Evolutionary conservation across 495 filamentous ascomycete genomes (phyloP), one percentile per base, ranked within the genome.

Genomic region (Penicillium canescens): DNA sequence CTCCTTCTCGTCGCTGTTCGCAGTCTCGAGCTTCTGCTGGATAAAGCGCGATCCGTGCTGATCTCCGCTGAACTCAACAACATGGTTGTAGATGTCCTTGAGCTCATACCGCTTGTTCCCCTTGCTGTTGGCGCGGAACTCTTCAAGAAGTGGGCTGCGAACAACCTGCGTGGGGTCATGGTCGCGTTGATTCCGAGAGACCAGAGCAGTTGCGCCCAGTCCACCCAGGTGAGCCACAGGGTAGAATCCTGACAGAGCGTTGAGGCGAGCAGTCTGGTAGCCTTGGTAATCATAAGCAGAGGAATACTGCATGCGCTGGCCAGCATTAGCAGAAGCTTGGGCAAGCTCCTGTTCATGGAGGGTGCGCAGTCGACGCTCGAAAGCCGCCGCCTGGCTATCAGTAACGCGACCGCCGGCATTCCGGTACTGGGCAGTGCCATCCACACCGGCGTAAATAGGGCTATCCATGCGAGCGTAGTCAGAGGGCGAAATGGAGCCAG

Each of bases 1-100:
- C n/a, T 96, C 90, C 66, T 96, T 97, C 65, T 98, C 94, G 50
- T 98, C 94, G 56, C 91, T 95, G 64, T 96, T 97, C 41, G 95
- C 95, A 2, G 87, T 89, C 75, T 96, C 89, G 21, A 98, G 81
- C 66, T 96, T 98, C 55, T 90, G 84, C 69, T 98, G 94, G 52
- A 98, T 96, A 68, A 97, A 96, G 1, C 94, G 85, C 3, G 95
- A 98, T 1, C 92, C 94, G 60, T 95, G 88, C 64, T 97, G 93
- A 67, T 98, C 94, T 5, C 93, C 94, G 62, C 89, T 90, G 62
- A 98, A 98, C 64, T 98, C 94, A 9, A 96, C 92, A 41, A 98
- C 81, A 61, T 96, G 87, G 49, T 81, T 78, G 60, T 90, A 95
- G 52, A 98, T 94, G 56, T 96, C 90, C 86, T 92, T 95, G 3